Percentiles rank a stretch among this genome's conserved stretches.
phyloP scores from a whole-genome alignment of 345 rosid genomes.

The Eutrema yunnanense region DNA sequence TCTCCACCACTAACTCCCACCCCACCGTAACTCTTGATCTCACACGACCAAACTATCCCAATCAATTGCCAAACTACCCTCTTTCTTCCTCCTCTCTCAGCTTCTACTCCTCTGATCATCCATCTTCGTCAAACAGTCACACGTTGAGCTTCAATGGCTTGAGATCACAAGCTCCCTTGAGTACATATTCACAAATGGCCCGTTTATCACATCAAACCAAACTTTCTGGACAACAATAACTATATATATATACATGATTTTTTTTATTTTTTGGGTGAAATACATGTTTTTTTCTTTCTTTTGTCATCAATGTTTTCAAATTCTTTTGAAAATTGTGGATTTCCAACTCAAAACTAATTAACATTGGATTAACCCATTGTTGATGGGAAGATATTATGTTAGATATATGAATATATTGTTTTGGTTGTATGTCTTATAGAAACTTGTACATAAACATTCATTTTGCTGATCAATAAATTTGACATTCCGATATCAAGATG shows the following conservation, averaged over 20 bases:
- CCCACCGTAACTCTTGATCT: slow-evolving; percentile 70
- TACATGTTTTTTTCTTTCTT: background rate
- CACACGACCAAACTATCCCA: slow-evolving; percentile 33
- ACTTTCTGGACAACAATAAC: slow-evolving; percentile 7
- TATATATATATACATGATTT: background rate
- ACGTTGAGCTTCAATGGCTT: slow-evolving; percentile 26
- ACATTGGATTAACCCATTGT: background rate
- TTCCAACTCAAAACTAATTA: background rate
- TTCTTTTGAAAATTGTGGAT: background rate
- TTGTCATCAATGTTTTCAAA: background rate
- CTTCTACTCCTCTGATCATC: slow-evolving; percentile 32
- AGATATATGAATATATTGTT: too few relatives aligned
- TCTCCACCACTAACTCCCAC: slow-evolving; percentile 45
- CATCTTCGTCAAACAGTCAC: slow-evolving; percentile 9
- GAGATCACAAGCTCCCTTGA: slow-evolving; percentile 19
- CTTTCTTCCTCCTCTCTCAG: slow-evolving; percentile 31
- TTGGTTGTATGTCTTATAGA: too few relatives aligned
- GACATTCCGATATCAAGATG: too few relatives aligned
- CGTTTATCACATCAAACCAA: slow-evolving; percentile 14
- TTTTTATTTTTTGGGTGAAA: too few relatives aligned
- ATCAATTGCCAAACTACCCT: slow-evolving; percentile 22
- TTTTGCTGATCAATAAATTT: too few relatives aligned
- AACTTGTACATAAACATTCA: too few relatives aligned
- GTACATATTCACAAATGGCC: slow-evolving; percentile 8
- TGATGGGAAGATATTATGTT: too few relatives aligned